Conservation (phyloP, 1,284 basidiomycete species). For the Exsudoporus floridanus region DNA sequence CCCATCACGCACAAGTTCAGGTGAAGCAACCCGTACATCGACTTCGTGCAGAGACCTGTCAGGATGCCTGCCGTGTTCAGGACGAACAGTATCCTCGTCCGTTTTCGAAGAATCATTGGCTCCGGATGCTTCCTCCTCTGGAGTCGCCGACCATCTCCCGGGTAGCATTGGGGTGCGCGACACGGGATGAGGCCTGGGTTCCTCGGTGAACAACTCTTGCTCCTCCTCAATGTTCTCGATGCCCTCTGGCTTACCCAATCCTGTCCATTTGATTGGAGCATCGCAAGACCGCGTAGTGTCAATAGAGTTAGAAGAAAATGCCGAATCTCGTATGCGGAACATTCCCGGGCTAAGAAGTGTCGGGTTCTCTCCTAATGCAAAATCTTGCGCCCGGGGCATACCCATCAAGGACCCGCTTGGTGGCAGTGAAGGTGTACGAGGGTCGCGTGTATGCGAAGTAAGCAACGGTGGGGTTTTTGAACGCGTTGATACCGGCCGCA, state of each 20-base stretch:
- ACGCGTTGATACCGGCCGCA: conserved; percentile 33
- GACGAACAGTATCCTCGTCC: conserved; percentile 32
- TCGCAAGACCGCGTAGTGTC: conserved; percentile 44
- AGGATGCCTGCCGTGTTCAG: conserved; percentile 31
- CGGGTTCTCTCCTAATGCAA: conserved; percentile 28
- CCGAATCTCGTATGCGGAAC: conserved; percentile 52
- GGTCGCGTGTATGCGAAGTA: conserved; percentile 30
- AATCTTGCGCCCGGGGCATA: conserved; percentile 22
- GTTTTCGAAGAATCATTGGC: conserved; percentile 28
- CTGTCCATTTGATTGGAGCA: conserved; percentile 55
- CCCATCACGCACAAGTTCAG: conserved; percentile 43
- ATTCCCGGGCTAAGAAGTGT: conserved; percentile 46
- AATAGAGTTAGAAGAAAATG: conserved; percentile 44
- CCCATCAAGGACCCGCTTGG: conserved; percentile 15
- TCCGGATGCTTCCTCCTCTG: conserved; percentile 29
- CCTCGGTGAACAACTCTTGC: conserved; percentile 29
- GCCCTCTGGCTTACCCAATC: conserved; percentile 37
- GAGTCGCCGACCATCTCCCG: conserved; percentile 30
- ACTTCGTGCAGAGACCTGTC: conserved; percentile 49
- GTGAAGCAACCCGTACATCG: conserved; percentile 45
- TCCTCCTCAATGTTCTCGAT: conserved; percentile 34
- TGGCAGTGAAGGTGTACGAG: conserved; percentile 26
- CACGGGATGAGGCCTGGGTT: conserved; percentile 15
- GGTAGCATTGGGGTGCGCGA: conserved; percentile 26
- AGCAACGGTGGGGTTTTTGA: conserved; percentile 37